Conservation (phyloP, 306 rosid species). For the Begonia loranthoides region DNA sequence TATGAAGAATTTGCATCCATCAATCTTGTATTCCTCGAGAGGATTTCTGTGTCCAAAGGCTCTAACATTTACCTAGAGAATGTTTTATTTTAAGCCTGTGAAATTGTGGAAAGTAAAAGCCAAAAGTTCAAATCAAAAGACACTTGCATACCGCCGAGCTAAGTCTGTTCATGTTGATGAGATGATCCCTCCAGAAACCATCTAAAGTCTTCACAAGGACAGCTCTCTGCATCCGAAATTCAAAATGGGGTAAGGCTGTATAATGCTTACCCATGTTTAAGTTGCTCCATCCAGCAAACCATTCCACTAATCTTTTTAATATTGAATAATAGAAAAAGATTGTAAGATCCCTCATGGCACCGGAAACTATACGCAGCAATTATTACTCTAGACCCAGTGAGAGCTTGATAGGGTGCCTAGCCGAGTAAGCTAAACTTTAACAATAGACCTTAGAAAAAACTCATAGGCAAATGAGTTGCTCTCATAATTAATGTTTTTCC, state of each 20-base stretch:
- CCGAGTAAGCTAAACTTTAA: too few relatives aligned
- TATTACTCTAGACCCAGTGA: too few relatives aligned
- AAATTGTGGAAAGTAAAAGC: slow-evolving; percentile 12
- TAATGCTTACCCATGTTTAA: too few relatives aligned
- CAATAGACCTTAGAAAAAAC: too few relatives aligned
- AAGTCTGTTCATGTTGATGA: slow-evolving; percentile 88
- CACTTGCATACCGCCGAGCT: slow-evolving; percentile 68
- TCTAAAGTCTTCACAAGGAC: slow-evolving; percentile 90
- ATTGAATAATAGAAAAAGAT: too few relatives aligned
- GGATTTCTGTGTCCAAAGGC: slow-evolving; percentile 98
- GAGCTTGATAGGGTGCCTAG: too few relatives aligned
- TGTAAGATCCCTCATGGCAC: too few relatives aligned
- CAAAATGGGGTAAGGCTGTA: background rate
- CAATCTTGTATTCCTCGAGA: slow-evolving; percentile 93
- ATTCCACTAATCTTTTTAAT: too few relatives aligned
- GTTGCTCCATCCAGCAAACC: too few relatives aligned
- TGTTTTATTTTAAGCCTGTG: slow-evolving; percentile 18
- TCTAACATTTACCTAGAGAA: slow-evolving; percentile 79
- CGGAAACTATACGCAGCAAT: too few relatives aligned
- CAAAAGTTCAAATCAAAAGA: slow-evolving; percentile 6
- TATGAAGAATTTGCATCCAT: slow-evolving; percentile 92
- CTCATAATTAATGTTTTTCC: too few relatives aligned
- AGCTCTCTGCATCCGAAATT: slow-evolving; percentile 49
- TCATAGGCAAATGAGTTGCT: too few relatives aligned
- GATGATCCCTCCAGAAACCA: slow-evolving; percentile 97